Conservation (phyloP, 2,329 filamentous ascomycete species). For the Kalmusia sp. region DNA sequence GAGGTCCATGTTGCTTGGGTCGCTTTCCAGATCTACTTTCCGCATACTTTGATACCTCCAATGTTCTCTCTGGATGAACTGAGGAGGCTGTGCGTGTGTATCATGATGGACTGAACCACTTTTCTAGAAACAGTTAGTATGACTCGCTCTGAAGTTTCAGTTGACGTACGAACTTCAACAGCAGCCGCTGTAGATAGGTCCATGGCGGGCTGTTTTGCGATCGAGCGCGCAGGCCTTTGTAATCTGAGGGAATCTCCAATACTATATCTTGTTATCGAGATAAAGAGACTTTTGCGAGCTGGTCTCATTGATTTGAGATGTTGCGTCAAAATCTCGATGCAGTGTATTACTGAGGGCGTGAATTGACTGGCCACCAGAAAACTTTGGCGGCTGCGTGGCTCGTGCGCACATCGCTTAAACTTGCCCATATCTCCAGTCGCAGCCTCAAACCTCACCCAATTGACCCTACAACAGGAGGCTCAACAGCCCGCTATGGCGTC, state of each 20-base stretch:
- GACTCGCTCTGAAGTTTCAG: constrained; percentile 21
- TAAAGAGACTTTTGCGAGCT: background rate
- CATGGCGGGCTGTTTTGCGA: constrained; percentile 19
- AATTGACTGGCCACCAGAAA: background rate
- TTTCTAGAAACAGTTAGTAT: constrained; percentile 25
- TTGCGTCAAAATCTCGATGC: background rate
- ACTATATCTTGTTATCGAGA: too few species aligned
- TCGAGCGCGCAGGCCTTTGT: background rate
- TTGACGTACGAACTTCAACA: constrained; percentile 44
- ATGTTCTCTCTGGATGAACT: constrained; percentile 43
- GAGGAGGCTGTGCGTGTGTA: constrained; percentile 44
- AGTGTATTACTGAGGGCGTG: too few species aligned
- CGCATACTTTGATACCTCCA: constrained; percentile 67
- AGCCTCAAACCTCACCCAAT: background rate
- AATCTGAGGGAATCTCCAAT: background rate
- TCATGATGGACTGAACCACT: constrained; percentile 42
- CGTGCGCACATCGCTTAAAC: background rate
- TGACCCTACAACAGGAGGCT: too few species aligned
- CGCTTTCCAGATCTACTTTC: constrained; percentile 58
- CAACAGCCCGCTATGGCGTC: too few species aligned
- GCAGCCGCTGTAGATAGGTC: constrained; percentile 31
- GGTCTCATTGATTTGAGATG: background rate
- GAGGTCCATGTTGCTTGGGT: constrained; percentile 52
- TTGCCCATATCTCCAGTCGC: background rate
- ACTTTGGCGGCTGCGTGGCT: background rate